Evolutionary conservation across 2,329 filamentous ascomycete genomes (phyloP), one percentile per base, ranked within the genome.

Genomic region (Helotiales sp.): DNA sequence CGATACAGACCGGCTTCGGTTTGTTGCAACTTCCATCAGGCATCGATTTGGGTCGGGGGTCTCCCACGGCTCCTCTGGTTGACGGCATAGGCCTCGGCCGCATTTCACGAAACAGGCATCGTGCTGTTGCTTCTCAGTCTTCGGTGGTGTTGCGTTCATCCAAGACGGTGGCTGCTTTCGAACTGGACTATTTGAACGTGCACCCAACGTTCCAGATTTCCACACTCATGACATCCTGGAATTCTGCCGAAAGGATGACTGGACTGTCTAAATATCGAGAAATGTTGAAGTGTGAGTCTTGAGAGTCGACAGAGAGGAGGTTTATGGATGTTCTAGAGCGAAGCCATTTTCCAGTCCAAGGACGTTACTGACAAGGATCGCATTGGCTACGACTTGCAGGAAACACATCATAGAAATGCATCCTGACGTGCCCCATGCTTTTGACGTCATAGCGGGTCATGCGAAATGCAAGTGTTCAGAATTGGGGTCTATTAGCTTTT

Each of bases 31-130:
- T 27, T 55, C 46, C 42, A 46, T 31, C 19, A 42, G 40, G 46
- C 52, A 12, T 13, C 42, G 22, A 48, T 47, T 19, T 30, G 19
- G 19, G 15, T 47, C 36, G 52, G 52, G 25, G 29, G 17, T 31
- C 29, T 48, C 52, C 29, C 22, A 44, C 27, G 54, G 47, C 27
- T 27, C 29, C 34, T 51, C 36, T 46, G 46, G 54, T 55, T 55
- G 47, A 47, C 54, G 54, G 34, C 54, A 36, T 31, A 54, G 40
- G 27, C 17, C 9, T 44, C 51, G 51, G 51, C 33, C 31, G 17
- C 36, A 36, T n/a, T 53, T 44, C 40, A 48, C 52, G 22, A 33
- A 54, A 48, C 42, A 48, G 52, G 42, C 27, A 54, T 47, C 38
- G 42, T 29, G 50, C 30, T 54, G 40, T 2, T 48, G 19, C 27